Conservation (phyloP, 306 rosid species). For the Lagenaria siceraria region DNA sequence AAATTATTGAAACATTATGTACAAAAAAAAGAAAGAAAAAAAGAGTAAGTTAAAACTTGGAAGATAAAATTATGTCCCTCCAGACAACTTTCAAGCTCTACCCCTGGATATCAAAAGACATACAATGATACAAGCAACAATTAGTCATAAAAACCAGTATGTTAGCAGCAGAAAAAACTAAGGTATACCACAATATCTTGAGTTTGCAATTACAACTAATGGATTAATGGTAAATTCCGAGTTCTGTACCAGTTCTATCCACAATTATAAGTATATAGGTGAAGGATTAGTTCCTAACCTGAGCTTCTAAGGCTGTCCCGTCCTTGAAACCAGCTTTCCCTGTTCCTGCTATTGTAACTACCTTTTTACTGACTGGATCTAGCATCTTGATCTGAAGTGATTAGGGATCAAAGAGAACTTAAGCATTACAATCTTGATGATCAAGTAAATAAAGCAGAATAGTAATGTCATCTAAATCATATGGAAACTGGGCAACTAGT, state of each 20-base stretch:
- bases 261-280: not conserved
- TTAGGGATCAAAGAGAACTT: conserved; percentile 4
- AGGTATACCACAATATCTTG: not conserved
- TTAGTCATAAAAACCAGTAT: not conserved
- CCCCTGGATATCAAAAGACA: not conserved
- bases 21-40: not conserved
- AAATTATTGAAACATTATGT: not conserved
- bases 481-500: not conserved
- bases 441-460: not conserved
- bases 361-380: conserved; percentile 65
- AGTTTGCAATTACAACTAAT: not conserved
- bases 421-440: not conserved
- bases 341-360: conserved; percentile 71
- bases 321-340: conserved; percentile 88
- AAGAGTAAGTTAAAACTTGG: not conserved
- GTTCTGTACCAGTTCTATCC: not conserved
- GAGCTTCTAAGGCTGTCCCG: conserved; percentile 56
- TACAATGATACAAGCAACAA: not conserved
- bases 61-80: not conserved
- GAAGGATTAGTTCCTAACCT: conserved; percentile 35
- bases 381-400: conserved; percentile 71
- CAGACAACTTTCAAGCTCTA: not conserved
- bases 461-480: not conserved
- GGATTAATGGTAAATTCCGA: not conserved
- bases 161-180: not conserved